A percentile compares a stretch with the other conserved stretches of the same genome.
These are phyloP conservation scores for Meyerozyma elateridarum DNA, from an alignment of 1,139 yeast species.

Conservation along the genomic window DNA sequence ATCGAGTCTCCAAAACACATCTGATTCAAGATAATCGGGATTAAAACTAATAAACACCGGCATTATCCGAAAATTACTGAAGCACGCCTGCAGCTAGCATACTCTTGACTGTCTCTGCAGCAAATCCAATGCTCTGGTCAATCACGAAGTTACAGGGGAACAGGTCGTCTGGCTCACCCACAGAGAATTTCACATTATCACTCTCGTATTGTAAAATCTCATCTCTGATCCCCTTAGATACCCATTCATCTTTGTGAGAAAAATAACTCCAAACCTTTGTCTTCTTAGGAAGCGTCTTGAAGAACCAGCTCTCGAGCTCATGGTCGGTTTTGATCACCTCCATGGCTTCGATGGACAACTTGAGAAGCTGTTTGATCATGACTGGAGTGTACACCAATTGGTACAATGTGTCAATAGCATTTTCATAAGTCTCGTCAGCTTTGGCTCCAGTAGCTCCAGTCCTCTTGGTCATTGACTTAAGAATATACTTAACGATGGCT, in stretches of 20 bases:
- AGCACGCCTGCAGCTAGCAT: too few relatives aligned
- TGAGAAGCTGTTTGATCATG: constrained; percentile 49
- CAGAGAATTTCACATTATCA: constrained; percentile 27
- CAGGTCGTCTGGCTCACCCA: constrained; percentile 23
- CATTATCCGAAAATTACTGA: too few relatives aligned
- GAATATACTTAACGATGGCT: too few relatives aligned
- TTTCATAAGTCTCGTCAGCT: constrained; percentile 23
- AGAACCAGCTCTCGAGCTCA: constrained; percentile 45
- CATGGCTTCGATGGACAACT: constrained; percentile 58
- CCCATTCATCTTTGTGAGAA: constrained; percentile 61
- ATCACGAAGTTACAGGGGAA: constrained; percentile 58
- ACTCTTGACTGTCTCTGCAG: constrained; percentile 33
- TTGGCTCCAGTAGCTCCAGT: too few relatives aligned
- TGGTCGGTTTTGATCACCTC: constrained; percentile 37
- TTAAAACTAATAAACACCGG: too few relatives aligned
- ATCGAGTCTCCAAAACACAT: too few relatives aligned
- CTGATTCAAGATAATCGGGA: too few relatives aligned
- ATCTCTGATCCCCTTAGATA: constrained; percentile 43
- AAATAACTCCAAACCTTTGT: constrained; percentile 48
- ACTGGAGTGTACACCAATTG: constrained; percentile 35
- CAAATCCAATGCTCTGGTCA: constrained; percentile 47
- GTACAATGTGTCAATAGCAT: constrained; percentile 40
- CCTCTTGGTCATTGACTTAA: too few relatives aligned
- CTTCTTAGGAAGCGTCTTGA: constrained; percentile 22
- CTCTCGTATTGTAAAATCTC: constrained; percentile 36